Evolutionary conservation across 140 eudicot species (phyloP).

Genomic region (Stevia rebaudiana): DNA sequence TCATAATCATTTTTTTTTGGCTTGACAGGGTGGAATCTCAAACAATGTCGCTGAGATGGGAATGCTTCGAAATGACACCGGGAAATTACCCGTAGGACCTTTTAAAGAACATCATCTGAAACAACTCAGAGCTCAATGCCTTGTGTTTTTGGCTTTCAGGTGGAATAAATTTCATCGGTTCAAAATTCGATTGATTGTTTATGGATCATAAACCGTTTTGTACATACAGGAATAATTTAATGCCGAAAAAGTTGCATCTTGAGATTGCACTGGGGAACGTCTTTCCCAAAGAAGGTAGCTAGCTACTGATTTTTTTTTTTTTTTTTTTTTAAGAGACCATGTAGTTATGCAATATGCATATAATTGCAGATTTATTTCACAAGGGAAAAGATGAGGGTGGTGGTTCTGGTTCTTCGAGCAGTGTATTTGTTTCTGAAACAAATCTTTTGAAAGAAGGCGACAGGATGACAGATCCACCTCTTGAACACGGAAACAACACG

Average conservation of each 20-base stretch:
- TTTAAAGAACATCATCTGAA: conserved; percentile 91
- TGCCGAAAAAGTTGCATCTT: conserved; percentile 88
- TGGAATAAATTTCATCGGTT: neutral
- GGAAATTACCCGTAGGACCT: conserved; percentile 80
- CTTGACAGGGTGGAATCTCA: conserved; percentile 52
- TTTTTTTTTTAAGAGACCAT: no score
- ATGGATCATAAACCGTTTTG: conserved; percentile 6
- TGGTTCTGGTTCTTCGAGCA: conserved; percentile 41
- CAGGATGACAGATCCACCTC: conserved; percentile 27
- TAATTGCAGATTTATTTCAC: conserved; percentile 60
- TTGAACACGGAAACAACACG: conserved; percentile 38
- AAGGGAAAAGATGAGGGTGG: conserved; percentile 61
- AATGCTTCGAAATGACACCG: conserved; percentile 46
- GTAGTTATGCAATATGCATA: no score
- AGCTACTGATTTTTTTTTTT: neutral
- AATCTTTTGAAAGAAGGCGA: conserved; percentile 45
- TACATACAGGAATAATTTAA: conserved; percentile 61
- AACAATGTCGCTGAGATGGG: conserved; percentile 46
- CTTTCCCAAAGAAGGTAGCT: conserved; percentile 69
- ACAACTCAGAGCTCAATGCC: conserved; percentile 98
- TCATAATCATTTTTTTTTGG: no score
- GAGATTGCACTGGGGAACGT: conserved; percentile 92
- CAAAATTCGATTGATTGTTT: no score
- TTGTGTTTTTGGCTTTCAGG: conserved; percentile 96
- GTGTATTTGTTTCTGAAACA: conserved; percentile 44